Evolutionary conservation across 495 filamentous ascomycete species (phyloP).

Genomic region (Penicillium roqueforti): DNA sequence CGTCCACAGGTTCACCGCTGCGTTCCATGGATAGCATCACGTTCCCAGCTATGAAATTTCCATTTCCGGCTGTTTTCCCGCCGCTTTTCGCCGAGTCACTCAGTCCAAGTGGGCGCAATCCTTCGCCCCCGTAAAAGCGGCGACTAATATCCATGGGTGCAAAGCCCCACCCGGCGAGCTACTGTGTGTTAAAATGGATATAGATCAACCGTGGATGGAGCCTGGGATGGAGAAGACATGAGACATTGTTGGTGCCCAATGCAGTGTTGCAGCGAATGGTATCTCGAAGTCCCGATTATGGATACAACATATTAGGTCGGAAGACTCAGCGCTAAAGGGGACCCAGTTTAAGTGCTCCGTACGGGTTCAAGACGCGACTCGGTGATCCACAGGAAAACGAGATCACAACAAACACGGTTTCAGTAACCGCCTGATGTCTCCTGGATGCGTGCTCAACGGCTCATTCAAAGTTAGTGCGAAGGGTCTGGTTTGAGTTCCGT

Average conservation of each 20-base stretch:
- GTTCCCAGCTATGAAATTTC: neutral
- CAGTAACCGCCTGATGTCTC: neutral
- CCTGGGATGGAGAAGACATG: neutral
- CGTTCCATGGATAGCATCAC: neutral
- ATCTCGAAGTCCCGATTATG: neutral
- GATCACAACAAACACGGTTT: no score
- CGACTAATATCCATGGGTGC: neutral
- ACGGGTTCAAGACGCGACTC: neutral
- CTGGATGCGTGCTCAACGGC: neutral
- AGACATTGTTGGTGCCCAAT: neutral
- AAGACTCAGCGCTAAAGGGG: neutral
- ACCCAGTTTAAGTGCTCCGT: neutral
- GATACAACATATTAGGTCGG: neutral
- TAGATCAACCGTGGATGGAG: no score
- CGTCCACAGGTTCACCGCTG: neutral
- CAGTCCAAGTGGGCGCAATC: neutral
- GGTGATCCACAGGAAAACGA: neutral
- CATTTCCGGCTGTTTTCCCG: neutral
- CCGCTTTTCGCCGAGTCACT: neutral
- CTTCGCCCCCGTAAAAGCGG: neutral
- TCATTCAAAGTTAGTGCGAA: neutral
- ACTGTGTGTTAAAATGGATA: neutral
- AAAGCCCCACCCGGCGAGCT: neutral
- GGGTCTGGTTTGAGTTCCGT: neutral
- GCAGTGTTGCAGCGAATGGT: neutral